Evolutionary conservation across 495 filamentous ascomycete genomes (phyloP).

Genomic region (Penicillium lividum): DNA sequence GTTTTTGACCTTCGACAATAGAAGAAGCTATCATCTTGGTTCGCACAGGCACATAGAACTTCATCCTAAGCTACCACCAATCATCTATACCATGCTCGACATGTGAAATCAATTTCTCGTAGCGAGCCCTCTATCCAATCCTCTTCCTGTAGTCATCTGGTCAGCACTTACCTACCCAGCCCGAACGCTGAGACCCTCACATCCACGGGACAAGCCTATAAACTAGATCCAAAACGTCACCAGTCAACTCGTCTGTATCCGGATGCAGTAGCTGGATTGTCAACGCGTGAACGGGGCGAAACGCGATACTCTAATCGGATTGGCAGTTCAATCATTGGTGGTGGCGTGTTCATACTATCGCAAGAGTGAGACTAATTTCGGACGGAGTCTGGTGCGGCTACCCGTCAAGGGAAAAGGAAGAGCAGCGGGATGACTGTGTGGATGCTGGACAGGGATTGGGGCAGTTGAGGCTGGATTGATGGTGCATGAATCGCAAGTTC

Average conservation of each 20-base stretch:
- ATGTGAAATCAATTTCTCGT: constrained; percentile 49
- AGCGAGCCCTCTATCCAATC: constrained; percentile 22
- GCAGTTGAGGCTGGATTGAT: constrained; percentile 3
- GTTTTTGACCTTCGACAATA: constrained; percentile 9
- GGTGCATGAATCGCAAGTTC: constrained; percentile 2
- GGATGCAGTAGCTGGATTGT: constrained; percentile 26
- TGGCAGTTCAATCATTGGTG: constrained; percentile 22
- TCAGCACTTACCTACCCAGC: constrained; percentile 4
- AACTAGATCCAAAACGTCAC: constrained; percentile 16
- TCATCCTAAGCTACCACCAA: constrained; percentile 56
- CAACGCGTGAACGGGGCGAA: constrained; percentile 18
- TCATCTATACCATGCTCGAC: constrained; percentile 42
- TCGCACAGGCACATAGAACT: constrained; percentile 53
- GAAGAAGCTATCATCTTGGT: constrained; percentile 45
- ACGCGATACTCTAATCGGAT: constrained; percentile 25
- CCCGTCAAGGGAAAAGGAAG: not conserved
- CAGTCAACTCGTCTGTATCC: constrained; percentile 22
- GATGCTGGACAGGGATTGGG: not conserved
- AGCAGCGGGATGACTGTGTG: constrained; percentile 1
- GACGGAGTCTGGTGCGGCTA: not conserved
- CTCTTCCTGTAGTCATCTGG: constrained; percentile 4
- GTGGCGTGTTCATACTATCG: constrained; percentile 13
- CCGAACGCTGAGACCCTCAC: constrained; percentile 24
- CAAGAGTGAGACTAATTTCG: not conserved
- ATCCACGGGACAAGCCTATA: constrained; percentile 13